Evolutionary conservation across 2,329 filamentous ascomycete genomes (phyloP).

Genomic region (Colletotrichum incanum): DNA sequence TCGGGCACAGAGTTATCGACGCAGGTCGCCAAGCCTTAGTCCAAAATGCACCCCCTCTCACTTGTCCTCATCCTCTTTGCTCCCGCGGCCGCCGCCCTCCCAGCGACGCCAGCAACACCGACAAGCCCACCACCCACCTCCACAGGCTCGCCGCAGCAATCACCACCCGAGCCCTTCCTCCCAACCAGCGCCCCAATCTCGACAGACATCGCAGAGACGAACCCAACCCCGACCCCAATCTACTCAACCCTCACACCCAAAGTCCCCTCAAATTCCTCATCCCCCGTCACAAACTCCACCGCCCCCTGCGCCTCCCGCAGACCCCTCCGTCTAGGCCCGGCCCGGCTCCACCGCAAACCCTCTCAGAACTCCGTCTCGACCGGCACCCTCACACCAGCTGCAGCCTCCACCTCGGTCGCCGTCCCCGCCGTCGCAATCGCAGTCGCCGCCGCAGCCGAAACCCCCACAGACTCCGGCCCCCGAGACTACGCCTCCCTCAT

Average conservation of each 20-base stretch:
- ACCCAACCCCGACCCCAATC: conserved; percentile 26
- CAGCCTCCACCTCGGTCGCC: not conserved
- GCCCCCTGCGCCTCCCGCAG: conserved; percentile 27
- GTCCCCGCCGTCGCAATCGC: not conserved
- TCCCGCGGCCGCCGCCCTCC: conserved; percentile 18
- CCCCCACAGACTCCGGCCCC: conserved; percentile 28
- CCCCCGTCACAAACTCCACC: conserved; percentile 11
- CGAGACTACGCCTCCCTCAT: conserved; percentile 43
- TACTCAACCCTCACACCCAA: conserved; percentile 26
- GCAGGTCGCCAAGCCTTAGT: too few species aligned
- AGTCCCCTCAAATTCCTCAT: conserved; percentile 32
- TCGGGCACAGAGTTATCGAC: too few species aligned
- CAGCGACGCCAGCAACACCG: conserved; percentile 30
- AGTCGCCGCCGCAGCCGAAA: conserved; percentile 5
- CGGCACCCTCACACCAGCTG: not conserved
- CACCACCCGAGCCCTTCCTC: conserved; percentile 12
- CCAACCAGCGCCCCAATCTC: conserved; percentile 14
- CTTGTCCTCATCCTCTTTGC: conserved; percentile 36
- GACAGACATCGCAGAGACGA: not conserved
- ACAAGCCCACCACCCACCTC: conserved; percentile 4
- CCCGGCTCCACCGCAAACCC: conserved; percentile 32
- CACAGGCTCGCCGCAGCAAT: not conserved
- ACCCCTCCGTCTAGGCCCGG: conserved; percentile 32
- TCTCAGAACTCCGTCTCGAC: not conserved
- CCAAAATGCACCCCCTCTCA: conserved; percentile 18